Evolutionary conservation across 2,329 filamentous ascomycete genomes (phyloP), one percentile per base, ranked within the genome.

Genomic region (Tolypocladium amazonense): DNA sequence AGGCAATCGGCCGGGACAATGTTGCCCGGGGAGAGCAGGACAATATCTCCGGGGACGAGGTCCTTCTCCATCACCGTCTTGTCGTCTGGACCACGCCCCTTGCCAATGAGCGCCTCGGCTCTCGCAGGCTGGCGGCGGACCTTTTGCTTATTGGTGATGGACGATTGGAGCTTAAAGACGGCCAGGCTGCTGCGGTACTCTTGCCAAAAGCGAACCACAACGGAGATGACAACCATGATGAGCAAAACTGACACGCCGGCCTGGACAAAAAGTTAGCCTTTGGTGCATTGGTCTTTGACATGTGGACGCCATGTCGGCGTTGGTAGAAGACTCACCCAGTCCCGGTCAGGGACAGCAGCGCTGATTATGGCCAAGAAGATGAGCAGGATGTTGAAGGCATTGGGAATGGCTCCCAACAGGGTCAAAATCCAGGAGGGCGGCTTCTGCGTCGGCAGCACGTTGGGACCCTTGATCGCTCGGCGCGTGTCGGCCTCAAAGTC

Each of bases 1-100:
- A 70, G 38, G 58, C 68, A 67, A 53, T 70, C 68, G n/a, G 68
- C 68, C 3, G 67, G 66, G 4, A 70, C 64, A 37, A 68, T 57
- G n/a, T 60, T 63, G 0, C 66, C 67, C 4, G 68, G 67, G 1
- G 62, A 58, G 2, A 70, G 59, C 14, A 63, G 1, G 2, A 68
- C 56, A 30, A 68, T 58, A 55, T 70, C 68, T 1, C 68, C 67
- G 11, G 66, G 66, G 1, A 68, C 66, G 2, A 70, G 60, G 20
- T 67, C 62, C 23, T 52, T 59, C 18, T 64, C 62, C 12, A 56
- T n/a, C 0, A 66, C 39, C 3, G 54, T 43, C 25, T 63, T 62
- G 39, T 18, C n/a, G 12, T 43, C 53, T 4, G 56, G 30, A 12
- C 58, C 50, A 12, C 37, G 27, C 37, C 56, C 45, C 23, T 60